Conservation (phyloP, 2,329 filamentous ascomycete species). For the Monilinia polystroma region DNA sequence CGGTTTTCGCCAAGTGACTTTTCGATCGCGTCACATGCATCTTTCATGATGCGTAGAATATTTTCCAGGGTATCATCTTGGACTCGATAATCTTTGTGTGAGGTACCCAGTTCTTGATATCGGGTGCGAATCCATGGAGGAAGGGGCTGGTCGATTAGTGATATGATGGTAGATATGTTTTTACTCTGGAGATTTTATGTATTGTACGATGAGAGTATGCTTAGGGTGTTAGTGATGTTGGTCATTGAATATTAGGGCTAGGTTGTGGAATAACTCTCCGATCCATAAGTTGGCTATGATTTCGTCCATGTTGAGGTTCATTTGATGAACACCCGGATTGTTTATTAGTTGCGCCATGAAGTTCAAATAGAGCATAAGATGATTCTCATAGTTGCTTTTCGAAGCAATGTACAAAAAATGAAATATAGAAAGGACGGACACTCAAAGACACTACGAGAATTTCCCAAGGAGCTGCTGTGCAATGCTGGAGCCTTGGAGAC, state of each 20-base stretch:
- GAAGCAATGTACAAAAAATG: background rate
- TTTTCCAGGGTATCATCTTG: slow-evolving; percentile 9
- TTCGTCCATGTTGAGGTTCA: slow-evolving; percentile 1
- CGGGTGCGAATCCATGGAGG: slow-evolving; percentile 1
- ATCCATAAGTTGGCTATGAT: background rate
- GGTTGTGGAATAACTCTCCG: background rate
- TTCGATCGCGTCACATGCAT: background rate
- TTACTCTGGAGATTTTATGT: background rate
- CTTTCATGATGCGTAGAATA: background rate
- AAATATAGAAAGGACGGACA: background rate
- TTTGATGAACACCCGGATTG: background rate
- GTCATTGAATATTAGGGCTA: background rate
- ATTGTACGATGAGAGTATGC: background rate
- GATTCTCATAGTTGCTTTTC: background rate
- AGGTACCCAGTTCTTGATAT: background rate
- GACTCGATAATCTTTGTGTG: background rate
- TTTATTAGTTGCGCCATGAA: background rate
- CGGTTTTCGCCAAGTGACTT: background rate
- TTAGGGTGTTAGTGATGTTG: background rate
- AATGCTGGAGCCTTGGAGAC: slow-evolving; percentile 8
- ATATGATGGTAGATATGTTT: slow-evolving; percentile 1
- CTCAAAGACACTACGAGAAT: background rate
- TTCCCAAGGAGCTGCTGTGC: background rate
- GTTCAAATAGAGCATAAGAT: too few relatives aligned
- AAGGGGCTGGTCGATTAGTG: background rate